Conservation (phyloP, 2,329 filamentous ascomycete species). For the Neofusicoccum laricinum region DNA sequence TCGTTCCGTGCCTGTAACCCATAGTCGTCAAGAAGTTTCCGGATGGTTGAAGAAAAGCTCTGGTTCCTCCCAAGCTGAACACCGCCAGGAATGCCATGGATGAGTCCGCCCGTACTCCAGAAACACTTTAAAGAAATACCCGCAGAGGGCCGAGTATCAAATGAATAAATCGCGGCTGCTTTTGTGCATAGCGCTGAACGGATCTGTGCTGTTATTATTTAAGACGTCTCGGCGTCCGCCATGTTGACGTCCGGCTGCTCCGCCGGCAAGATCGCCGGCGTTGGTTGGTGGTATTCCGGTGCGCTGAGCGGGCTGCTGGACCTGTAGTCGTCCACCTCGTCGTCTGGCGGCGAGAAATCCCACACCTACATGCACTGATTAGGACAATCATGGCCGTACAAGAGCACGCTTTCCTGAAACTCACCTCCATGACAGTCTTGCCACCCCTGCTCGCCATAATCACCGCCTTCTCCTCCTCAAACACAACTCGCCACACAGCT, state of each 20-base stretch:
- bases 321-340: slow-evolving; percentile 42
- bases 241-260: slow-evolving; percentile 5
- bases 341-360: slow-evolving; percentile 87
- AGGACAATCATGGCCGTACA: neutral
- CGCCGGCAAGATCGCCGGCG: neutral
- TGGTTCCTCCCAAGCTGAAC: neutral
- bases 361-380: slow-evolving; percentile 63
- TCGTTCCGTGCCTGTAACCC: slow-evolving; percentile 8
- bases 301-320: slow-evolving; percentile 43
- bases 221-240: slow-evolving; percentile 2
- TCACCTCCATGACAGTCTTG: slow-evolving; percentile 95
- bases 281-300: slow-evolving; percentile 28
- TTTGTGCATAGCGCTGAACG: neutral
- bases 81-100: slow-evolving; percentile 13
- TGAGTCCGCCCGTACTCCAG: slow-evolving; percentile 5
- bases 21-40: slow-evolving; percentile 1
- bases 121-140: neutral
- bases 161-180: slow-evolving; percentile 2
- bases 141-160: neutral
- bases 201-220: slow-evolving; percentile 1
- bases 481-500: slow-evolving; percentile 95
- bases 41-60: neutral
- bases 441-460: slow-evolving; percentile 84
- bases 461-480: slow-evolving; percentile 97
- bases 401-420: slow-evolving; percentile 28